A percentile compares a stretch with the other conserved stretches of the same genome.
Evolutionary conservation across 2,329 filamentous ascomycete genomes (phyloP).

Genomic region (Diaporthe australafricana): DNA sequence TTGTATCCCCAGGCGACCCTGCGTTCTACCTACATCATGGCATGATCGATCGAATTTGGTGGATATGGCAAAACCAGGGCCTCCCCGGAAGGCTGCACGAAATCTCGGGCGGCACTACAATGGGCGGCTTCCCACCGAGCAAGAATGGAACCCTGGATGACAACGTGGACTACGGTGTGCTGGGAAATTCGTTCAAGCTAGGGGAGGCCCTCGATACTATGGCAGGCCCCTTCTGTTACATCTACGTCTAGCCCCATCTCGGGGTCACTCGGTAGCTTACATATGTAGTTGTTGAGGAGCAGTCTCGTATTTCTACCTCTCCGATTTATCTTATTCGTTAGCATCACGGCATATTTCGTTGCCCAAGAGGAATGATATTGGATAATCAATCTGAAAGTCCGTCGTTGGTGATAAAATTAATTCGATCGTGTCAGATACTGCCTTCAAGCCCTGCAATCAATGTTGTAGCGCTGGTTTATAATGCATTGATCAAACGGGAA

Average conservation of each 20-base stretch:
- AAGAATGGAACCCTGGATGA: slow-evolving; percentile 14
- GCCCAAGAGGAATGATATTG: no score
- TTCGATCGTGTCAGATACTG: no score
- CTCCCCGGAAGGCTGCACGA: slow-evolving; percentile 6
- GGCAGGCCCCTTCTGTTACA: slow-evolving; percentile 9
- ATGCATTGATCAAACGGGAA: no score
- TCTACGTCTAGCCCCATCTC: not conserved
- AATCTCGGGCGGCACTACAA: slow-evolving; percentile 5
- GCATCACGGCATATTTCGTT: no score
- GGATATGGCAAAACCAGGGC: slow-evolving; percentile 48
- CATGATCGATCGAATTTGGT: slow-evolving; percentile 48
- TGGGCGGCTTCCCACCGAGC: not conserved
- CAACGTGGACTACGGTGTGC: not conserved
- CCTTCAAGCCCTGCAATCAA: no score
- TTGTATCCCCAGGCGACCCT: slow-evolving; percentile 47
- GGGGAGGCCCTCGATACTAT: slow-evolving; percentile 2
- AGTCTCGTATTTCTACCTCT: no score
- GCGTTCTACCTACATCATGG: slow-evolving; percentile 50
- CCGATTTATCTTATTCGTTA: no score
- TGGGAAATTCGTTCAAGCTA: not conserved
- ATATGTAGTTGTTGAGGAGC: no score
- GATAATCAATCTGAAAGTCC: no score
- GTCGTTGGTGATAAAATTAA: no score
- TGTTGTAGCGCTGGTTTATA: no score
- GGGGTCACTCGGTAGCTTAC: no score